A percentile compares a stretch with the other conserved stretches of the same genome.
Conservation (phyloP, 176 grass and related monocot genomes). For the Elymus sibiricus region DNA sequence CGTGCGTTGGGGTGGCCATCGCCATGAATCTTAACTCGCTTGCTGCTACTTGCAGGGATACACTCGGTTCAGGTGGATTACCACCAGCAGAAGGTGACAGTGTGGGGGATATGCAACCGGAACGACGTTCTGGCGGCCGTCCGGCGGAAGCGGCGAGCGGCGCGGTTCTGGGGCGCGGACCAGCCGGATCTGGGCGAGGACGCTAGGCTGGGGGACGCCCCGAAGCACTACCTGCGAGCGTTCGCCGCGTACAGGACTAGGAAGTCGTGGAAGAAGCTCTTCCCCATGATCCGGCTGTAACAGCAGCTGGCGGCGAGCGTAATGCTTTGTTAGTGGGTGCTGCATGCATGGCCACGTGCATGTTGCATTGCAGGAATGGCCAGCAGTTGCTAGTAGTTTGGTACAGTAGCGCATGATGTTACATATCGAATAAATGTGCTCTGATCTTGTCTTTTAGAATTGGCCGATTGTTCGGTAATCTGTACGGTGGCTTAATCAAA, state of each 20-base stretch:
- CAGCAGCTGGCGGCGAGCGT: not conserved
- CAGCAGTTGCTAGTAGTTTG: not conserved
- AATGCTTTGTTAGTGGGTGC: not conserved
- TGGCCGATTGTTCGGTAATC: not conserved
- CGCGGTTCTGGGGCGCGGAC: slow-evolving; percentile 55
- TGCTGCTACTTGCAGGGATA: slow-evolving; percentile 49
- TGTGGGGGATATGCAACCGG: slow-evolving; percentile 86
- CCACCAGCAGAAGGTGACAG: slow-evolving; percentile 81
- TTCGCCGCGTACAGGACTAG: slow-evolving; percentile 47
- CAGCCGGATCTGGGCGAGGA: slow-evolving; percentile 7
- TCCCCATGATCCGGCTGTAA: slow-evolving; percentile 50
- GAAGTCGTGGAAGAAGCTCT: slow-evolving; percentile 91
- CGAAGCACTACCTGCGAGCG: slow-evolving; percentile 44
- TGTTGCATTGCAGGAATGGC: not conserved
- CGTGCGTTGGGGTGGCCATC: too few species aligned
- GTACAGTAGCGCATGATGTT: slow-evolving; percentile 19
- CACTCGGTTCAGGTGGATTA: slow-evolving; percentile 83
- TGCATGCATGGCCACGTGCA: not conserved
- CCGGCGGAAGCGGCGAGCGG: slow-evolving; percentile 66
- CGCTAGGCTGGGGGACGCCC: slow-evolving; percentile 10
- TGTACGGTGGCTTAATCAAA: not conserved
- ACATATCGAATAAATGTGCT: slow-evolving; percentile 31
- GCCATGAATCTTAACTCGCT: too few species aligned
- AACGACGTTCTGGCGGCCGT: slow-evolving; percentile 73
- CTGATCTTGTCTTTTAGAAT: not conserved